Evolutionary conservation across 768 basidiomycete genomes (phyloP), one percentile per base, ranked within the genome.

Genomic region (Lentinula raphanica): DNA sequence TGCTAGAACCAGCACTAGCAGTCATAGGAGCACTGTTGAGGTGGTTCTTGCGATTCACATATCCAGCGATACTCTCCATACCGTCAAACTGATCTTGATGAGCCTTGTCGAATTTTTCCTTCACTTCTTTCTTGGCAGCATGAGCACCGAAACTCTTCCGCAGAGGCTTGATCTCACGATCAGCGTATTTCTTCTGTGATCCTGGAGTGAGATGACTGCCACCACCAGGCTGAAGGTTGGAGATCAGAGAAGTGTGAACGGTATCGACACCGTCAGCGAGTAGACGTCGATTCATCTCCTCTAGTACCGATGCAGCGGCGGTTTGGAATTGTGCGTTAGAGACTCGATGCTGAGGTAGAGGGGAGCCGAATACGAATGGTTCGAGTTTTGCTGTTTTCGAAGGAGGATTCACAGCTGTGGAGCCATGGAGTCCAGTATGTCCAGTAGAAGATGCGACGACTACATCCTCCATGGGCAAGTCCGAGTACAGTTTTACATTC

Each of bases 241-340:
- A 64, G 49, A 87, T 74, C 28, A 86, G 69, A 39, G 76, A 71
- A 21, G 72, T 63, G 19, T 72, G 74, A 31, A 87, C 73, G 23
- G 72, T 72, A 31, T 80, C 74, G 6, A 83, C 78, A 1, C 86
- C 86, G 5, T 81, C 80, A 7, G 76, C 77, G 2, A 76, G 78
- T 9, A 92, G 77, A 2, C 88, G 83, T 51, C 78, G 75, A 67
- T 92, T 92, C 87, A 94, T 90, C 70, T 94, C 92, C 50, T 86
- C 87, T 29, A 93, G 74, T 28, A 94, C 84, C 21, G 80, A 79
- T n/a, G 82, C 77, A 0, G 89, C 86, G 0, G 86, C 85, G 1
- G 74, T 69, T 53, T 76, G 79, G 71, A 93, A 92, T 51, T 86
- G 80, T n/a, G 73, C 70, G 62, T 88, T 85, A 31, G 86, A 83